Base-by-base conservation (phyloP, 2,329 filamentous ascomycete genomes). In the Teratosphaeria epicoccoides region DNA sequence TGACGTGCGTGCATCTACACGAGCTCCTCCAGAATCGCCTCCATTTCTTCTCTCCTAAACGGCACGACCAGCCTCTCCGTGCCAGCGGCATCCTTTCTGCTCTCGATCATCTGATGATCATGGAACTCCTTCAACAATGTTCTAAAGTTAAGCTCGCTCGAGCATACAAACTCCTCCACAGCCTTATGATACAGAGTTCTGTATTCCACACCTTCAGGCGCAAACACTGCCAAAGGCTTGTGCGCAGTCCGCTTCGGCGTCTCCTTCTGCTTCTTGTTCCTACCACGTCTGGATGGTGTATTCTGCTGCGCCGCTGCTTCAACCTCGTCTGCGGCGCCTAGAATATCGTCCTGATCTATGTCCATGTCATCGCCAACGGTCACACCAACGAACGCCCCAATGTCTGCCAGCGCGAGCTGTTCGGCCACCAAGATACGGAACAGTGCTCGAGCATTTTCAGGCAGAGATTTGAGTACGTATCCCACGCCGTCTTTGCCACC, bases 101-200 rank as follows among this genome's bases (percentile, higher is more conserved):
- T 94, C 51, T 88, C 88, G 57, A 98, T 86, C 82, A 98, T 97
- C 65, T 96, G 88, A 73, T 98, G 93, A 63, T 98, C 93, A 66
- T 96, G 88, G 68, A 98, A 93, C 79, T 98, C 93, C 71, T 97
- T 97, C 56, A 98, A 71, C 65, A 98, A 68, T 24, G 90, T 95
- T 55, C 93, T 79, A 72, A 97, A 97, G 56, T 88, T 89, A 79
- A 97, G 89, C 72, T 97, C 93, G 54, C 87, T 95, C 61, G 87
- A 93, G 68, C 91, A 96, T 47, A 98, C 93, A 68, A 98, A 97
- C 65, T 95, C 89, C 70, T 96, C 90, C 4, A 91, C 85, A 2
- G 93, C 90, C 72, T 95, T 96, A 66, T 95, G 89, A 65, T 97
- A 98, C 57, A 98, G 70, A 60, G 88, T 84, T 22, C 88, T 78